Evolutionary conservation across 148 eudicot genomes (phyloP).

Genomic region (Dysphania ambrosioides): DNA sequence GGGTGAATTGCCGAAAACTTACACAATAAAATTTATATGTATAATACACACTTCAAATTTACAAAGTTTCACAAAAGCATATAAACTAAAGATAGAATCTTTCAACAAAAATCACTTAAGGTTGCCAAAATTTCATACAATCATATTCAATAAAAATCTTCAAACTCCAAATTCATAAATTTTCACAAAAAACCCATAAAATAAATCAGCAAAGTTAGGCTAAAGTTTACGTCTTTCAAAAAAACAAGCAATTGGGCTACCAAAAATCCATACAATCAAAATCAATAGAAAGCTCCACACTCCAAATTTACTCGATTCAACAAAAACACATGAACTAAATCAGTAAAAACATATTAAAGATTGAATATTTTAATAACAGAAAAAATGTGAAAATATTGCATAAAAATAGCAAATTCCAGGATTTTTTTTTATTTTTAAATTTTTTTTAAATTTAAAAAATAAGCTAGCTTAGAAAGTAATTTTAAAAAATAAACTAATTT

Average conservation of each 20-base stretch:
- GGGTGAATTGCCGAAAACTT: no score
- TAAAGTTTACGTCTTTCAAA: neutral
- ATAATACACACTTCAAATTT: no score
- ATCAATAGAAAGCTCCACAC: neutral
- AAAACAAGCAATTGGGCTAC: neutral
- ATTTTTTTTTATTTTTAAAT: no score
- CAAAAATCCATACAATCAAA: neutral
- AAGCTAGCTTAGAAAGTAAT: no score
- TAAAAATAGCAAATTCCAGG: neutral
- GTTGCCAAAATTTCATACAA: neutral
- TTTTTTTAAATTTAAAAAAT: no score
- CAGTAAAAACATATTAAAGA: neutral
- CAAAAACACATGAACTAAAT: slow-evolving; percentile 4
- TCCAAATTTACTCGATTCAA: neutral
- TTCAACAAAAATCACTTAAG: neutral
- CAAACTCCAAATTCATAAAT: neutral
- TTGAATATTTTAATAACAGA: slow-evolving; percentile 8
- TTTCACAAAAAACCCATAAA: neutral
- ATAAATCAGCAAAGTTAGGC: neutral
- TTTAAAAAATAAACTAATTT: no score
- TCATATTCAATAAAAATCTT: neutral
- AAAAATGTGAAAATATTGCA: neutral
- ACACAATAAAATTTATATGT: no score
- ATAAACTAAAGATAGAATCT: neutral
- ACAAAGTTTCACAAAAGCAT: no score